phyloP scores from a whole-genome alignment of 805 yeast genomes.

The Hanseniaspora taiwanica region DNA sequence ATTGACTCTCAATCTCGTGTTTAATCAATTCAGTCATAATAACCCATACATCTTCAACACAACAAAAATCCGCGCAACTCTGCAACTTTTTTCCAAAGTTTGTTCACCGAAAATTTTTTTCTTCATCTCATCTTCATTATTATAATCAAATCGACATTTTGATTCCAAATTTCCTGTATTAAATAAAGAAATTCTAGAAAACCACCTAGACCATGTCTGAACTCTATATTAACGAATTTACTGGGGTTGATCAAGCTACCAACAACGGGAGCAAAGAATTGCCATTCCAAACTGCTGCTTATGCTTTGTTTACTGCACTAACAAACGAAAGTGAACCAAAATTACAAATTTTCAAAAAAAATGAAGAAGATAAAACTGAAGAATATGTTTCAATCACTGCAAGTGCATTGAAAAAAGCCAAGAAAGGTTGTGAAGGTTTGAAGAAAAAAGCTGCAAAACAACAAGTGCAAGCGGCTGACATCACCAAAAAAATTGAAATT shows the following conservation, averaged over 20 bases:
- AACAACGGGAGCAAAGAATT: slow-evolving; percentile 49
- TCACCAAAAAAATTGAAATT: slow-evolving; percentile 64
- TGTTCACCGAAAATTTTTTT: no score
- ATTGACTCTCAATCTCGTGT: no score
- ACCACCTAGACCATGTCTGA: slow-evolving; percentile 13
- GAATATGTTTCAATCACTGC: slow-evolving; percentile 70
- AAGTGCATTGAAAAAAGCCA: slow-evolving; percentile 89
- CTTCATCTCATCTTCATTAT: no score
- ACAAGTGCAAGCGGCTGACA: slow-evolving; percentile 48
- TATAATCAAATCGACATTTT: background rate
- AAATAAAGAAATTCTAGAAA: background rate
- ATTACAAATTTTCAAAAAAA: slow-evolving; percentile 45
- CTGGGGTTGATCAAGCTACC: slow-evolving; percentile 51
- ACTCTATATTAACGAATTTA: slow-evolving; percentile 59
- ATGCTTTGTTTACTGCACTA: slow-evolving; percentile 40
- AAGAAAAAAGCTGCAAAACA: slow-evolving; percentile 52
- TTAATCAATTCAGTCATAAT: no score
- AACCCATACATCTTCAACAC: no score
- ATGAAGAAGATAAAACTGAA: slow-evolving; percentile 36
- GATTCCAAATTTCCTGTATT: background rate
- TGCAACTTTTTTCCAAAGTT: no score
- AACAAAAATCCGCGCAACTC: no score
- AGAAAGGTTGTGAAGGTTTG: slow-evolving; percentile 86
- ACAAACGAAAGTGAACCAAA: slow-evolving; percentile 30
- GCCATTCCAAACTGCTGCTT: slow-evolving; percentile 79